These are phyloP conservation scores for Mortierella sp. DNA, from an alignment of 371 early-diverging fungal species.

Conservation along the genomic window DNA sequence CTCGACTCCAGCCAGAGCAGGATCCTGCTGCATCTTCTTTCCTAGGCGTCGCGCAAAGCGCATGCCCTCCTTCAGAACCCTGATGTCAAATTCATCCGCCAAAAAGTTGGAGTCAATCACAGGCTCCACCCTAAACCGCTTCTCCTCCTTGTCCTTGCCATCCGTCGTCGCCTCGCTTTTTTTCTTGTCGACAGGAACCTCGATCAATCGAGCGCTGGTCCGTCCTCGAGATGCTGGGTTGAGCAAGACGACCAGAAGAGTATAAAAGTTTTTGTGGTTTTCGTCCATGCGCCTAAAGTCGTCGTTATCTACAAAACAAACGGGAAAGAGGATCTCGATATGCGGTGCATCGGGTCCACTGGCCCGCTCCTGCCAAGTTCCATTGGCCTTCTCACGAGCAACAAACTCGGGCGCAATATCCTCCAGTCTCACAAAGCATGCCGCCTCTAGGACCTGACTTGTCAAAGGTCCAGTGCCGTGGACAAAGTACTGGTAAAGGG, in stretches of 20 bases:
- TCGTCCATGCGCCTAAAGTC: background rate
- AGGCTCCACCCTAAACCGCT: slow-evolving; percentile 22
- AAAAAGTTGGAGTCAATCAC: slow-evolving; percentile 49
- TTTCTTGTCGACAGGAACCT: background rate
- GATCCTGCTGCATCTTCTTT: background rate
- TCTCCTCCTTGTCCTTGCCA: background rate
- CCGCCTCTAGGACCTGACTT: slow-evolving; percentile 37
- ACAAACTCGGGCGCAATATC: slow-evolving; percentile 55
- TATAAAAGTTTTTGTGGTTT: background rate
- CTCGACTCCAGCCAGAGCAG: slow-evolving; percentile 18
- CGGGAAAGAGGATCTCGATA: slow-evolving; percentile 44
- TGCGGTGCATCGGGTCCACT: slow-evolving; percentile 55
- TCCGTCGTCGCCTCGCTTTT: background rate
- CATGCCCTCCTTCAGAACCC: slow-evolving; percentile 34
- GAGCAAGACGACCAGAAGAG: slow-evolving; percentile 5
- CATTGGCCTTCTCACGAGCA: slow-evolving; percentile 50
- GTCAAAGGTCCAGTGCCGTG: slow-evolving; percentile 25
- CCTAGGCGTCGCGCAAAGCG: slow-evolving; percentile 36
- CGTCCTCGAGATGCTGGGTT: slow-evolving; percentile 15
- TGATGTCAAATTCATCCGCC: slow-evolving; percentile 43
- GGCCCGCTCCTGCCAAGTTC: slow-evolving; percentile 48
- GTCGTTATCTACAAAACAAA: slow-evolving; percentile 11
- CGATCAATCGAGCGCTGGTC: background rate
- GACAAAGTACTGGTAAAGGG: slow-evolving; percentile 22
- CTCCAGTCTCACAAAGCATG: slow-evolving; percentile 43